Evolutionary conservation across 179 eudicot species (phyloP), one percentile per base, ranked within the genome.

Genomic region (Camellia oleifera): DNA sequence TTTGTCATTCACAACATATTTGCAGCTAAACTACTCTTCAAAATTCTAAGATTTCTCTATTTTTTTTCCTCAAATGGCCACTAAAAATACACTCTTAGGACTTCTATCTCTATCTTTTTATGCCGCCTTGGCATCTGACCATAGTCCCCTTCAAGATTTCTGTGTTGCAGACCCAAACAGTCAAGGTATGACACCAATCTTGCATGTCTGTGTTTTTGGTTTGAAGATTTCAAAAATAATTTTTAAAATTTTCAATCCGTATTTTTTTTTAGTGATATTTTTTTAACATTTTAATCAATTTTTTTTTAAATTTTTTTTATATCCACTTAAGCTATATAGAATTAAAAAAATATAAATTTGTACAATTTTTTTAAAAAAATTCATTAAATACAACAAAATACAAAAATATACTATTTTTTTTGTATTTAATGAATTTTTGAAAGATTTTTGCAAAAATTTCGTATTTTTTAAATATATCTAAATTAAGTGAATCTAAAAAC

Each of bases 91-190:
- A 62, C 18, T 65, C 7, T 32, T 80, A 0, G 78, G 13, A 3
- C 12, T 80, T 10, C 26, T 80, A 0, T 17, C 75, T 57, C 5
- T 63, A 2, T 20, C 64, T 67, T 58, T 17, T 26, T 67, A 40
- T 1, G 23, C 56, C 14, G 79, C 62, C 32, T 58, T 73, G 14
- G 85, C 85, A 44, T 74, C 82, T 62, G 85, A 83, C 14, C 66
- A 64, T 2, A 79, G 85, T 20, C 82, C 81, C 32, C 85, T 82
- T 26, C 85, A 82, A 54, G 84, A 82, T 82, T 82, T 82, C 42
- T 82, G 84, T 32, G 84, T 82, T 58, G 84, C 81, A 32, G 84
- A 82, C 6, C 40, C 69, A 13, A 62, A 40, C 8, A 50, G 81
- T 42, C 75, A 56, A 63, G 81, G 84, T 82, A 81, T 17, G 14